A percentile compares a stretch with the other conserved stretches of the same genome.
These are phyloP conservation scores for Wallacemonas rigidus DNA, from an alignment of 208 protist species.

Conservation along the genomic window DNA sequence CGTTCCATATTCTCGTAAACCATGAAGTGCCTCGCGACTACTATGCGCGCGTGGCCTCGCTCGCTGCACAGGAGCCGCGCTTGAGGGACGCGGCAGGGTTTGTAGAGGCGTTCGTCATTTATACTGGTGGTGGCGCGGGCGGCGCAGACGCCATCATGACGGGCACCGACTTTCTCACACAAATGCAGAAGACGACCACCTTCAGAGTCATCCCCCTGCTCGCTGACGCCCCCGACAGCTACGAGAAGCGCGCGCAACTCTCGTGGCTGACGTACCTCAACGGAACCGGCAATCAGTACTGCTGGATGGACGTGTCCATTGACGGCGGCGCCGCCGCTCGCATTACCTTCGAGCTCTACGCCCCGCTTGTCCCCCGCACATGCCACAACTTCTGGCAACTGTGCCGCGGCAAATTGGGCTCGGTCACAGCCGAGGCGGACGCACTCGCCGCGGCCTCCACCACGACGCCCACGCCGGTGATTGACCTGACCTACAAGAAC, in stretches of 20 bases:
- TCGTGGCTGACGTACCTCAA: slow-evolving; percentile 67
- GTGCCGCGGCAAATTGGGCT: slow-evolving; percentile 68
- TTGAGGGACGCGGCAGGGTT: background rate
- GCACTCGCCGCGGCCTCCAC: background rate
- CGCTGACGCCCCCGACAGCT: slow-evolving; percentile 43
- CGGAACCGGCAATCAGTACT: slow-evolving; percentile 69
- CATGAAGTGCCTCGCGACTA: slow-evolving; percentile 73
- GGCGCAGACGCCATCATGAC: slow-evolving; percentile 24
- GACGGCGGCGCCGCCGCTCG: slow-evolving; percentile 32
- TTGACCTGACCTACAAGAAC: slow-evolving; percentile 86
- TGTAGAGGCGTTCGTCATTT: slow-evolving; percentile 8
- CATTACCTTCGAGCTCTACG: slow-evolving; percentile 91
- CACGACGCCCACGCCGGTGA: slow-evolving; percentile 19
- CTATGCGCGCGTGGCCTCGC: slow-evolving; percentile 26
- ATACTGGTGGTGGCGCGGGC: slow-evolving; percentile 6
- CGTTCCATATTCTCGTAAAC: slow-evolving; percentile 51
- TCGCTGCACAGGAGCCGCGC: background rate
- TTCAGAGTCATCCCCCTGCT: slow-evolving; percentile 51
- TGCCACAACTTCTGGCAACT: slow-evolving; percentile 93
- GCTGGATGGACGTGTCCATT: slow-evolving; percentile 77
- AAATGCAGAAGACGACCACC: slow-evolving; percentile 37
- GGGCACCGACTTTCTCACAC: slow-evolving; percentile 49
- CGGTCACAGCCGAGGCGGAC: slow-evolving; percentile 20
- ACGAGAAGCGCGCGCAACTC: slow-evolving; percentile 44
- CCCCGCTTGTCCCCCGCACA: slow-evolving; percentile 81